Base-by-base conservation (phyloP, 2,329 filamentous ascomycete species). In the Coniochaeta sp. region DNA sequence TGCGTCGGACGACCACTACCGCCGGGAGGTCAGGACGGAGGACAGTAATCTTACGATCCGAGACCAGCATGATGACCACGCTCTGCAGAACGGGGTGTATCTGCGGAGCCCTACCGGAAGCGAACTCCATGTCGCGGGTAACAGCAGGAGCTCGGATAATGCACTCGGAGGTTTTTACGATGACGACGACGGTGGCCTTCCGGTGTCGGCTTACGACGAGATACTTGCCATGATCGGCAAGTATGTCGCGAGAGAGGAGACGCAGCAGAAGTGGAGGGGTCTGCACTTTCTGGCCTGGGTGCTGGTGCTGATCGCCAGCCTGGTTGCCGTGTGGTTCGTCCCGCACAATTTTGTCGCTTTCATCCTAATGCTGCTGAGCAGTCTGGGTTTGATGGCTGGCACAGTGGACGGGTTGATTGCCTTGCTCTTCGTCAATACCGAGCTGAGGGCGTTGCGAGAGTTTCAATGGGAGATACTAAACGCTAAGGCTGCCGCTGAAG, bases 381-480 rank as follows among this genome's bases (percentile, higher is more conserved):
- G 88, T n/a, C 73, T 98, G 17, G 85, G 87, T 1, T 80, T 98
- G 36, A 83, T 83, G 17, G 86, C 87, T 4, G 93, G 93, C 0
- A 83, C 91, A 2, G 72, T 97, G 22, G 90, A 97, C 70, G 93
- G 93, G 0, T 74, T 98, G 44, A 90, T 98, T 71, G 89, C 92
- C 0, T 82, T 95, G 0, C 73, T 98, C 57, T 99, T 99, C 72
- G 88, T 96, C 61, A 87, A 89, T 12, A 87, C 86, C 62, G 95
- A 99, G 76, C 75, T 97, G 62, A 82, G 91, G 61, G 88, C 89
- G 4, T 76, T 99, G 59, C 88, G 86, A 68, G 95, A 99, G 77
- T 98, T 98, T 75, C 86, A 95, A 71, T 97, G 91, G 89, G 95
- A 99, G 74, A 87, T 98, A 28, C 78, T 77, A 58, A 93, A 89